phyloP scores from a whole-genome alignment of 2,329 filamentous ascomycete genomes.

The Microcyclospora pomicola region DNA sequence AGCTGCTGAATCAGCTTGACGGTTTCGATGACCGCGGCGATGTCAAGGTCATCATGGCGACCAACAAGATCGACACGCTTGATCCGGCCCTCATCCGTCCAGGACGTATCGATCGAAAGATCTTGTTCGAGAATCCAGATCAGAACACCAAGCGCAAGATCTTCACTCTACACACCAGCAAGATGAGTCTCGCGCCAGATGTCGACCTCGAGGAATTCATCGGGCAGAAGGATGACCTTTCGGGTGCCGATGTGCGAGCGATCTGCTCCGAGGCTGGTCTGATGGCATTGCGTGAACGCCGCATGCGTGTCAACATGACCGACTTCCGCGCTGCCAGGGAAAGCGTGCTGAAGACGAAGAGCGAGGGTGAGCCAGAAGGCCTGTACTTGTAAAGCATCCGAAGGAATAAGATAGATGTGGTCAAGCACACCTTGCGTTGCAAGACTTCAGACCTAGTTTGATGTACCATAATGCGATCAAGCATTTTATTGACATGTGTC shows the following conservation, averaged over 20 bases:
- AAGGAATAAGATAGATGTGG: too few relatives aligned
- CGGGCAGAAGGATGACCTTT: slow-evolving; percentile 93
- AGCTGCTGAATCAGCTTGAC: slow-evolving; percentile 94
- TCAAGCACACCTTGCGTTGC: too few relatives aligned
- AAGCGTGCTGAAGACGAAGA: slow-evolving; percentile 94
- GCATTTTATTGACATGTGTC: too few relatives aligned
- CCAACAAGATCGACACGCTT: slow-evolving; percentile 97
- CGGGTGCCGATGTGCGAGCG: slow-evolving; percentile 94
- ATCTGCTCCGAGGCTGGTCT: slow-evolving; percentile 96
- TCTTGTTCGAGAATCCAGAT: slow-evolving; percentile 61
- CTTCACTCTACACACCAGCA: slow-evolving; percentile 92
- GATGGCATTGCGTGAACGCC: slow-evolving; percentile 81
- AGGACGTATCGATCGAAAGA: slow-evolving; percentile 97
- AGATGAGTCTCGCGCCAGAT: slow-evolving; percentile 93
- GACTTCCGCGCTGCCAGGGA: slow-evolving; percentile 90
- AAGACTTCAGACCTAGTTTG: too few relatives aligned
- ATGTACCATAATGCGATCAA: too few relatives aligned
- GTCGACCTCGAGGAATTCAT: slow-evolving; percentile 99
- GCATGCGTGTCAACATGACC: slow-evolving; percentile 98
- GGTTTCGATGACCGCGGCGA: slow-evolving; percentile 98
- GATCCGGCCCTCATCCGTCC: slow-evolving; percentile 93
- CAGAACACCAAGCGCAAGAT: slow-evolving; percentile 96
- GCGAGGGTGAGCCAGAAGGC: slow-evolving; percentile 93
- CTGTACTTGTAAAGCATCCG: slow-evolving; percentile 68
- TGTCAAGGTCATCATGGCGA: slow-evolving; percentile 99